Evolutionary conservation across 1,139 yeast species (phyloP), one percentile per base, ranked within the genome.

Genomic region (Yamadazyma diddensiae): DNA sequence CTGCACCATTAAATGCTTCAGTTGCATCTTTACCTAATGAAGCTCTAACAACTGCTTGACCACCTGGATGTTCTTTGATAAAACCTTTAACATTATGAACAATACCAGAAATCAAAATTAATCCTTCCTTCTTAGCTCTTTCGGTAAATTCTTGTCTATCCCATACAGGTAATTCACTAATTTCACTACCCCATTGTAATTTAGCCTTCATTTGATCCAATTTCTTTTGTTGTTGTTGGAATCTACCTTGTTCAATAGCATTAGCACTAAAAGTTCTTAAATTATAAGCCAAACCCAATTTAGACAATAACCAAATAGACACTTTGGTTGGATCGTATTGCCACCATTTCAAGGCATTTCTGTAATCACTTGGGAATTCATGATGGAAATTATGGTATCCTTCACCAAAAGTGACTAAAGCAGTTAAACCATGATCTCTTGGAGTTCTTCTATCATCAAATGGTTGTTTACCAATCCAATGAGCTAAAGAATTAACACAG

Each of bases 311-410:
- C 71, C 78, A 87, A 57, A 92, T 90, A 41, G 78, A 57, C 40
- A 82, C 56, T 75, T 92, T 92, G 47, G 97, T 92, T 47, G 98
- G 98, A 62, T 92, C 98, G 63, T 83, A 92, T 75, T 94, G 98
- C 73, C 85, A 92, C 98, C 98, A 94, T 64, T 80, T 85, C 58
- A 92, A 77, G 30, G 98, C 98, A 57, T 92, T 92, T 73, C 98
- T 80, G 77, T 92, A 92, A 70, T 92, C 98, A 29, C 94, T 79
- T 48, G 98, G 98, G 78, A 90, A 92, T 71, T 94, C 97, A 68
- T 92, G 98, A 67, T 92, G 98, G 82, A 92, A 92, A 71, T 92
- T 92, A 67, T 92, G 98, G 77, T 92, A 90, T 39, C 98, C 98
- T 70, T 92, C 98, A 58, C 98, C 98, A 51, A 92, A 84, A 9